A percentile compares a stretch with the other conserved stretches of the same genome.
phyloP scores from a whole-genome alignment of 2,329 filamentous ascomycete species.

The Cercospora sesami region DNA sequence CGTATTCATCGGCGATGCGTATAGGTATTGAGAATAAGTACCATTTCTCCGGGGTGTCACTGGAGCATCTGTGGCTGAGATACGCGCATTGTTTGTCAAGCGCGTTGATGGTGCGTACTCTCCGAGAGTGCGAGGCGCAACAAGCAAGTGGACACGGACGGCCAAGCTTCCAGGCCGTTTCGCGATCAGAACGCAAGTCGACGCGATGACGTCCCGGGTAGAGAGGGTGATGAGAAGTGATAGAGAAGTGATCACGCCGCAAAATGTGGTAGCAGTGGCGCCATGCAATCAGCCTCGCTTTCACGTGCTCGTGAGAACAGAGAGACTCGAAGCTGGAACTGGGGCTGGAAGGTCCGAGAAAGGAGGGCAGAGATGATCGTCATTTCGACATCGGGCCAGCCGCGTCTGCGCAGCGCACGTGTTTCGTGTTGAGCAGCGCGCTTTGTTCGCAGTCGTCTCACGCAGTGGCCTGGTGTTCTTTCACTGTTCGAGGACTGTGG shows the following conservation, averaged over 20 bases:
- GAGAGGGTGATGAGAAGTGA: not conserved
- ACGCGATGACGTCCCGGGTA: not conserved
- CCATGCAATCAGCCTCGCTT: not conserved
- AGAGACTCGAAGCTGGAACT: not conserved
- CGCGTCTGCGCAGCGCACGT: not conserved
- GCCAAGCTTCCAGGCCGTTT: not conserved
- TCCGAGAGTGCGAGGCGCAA: not conserved
- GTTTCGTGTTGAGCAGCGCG: not conserved
- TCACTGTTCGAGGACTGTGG: not conserved
- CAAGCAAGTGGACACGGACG: not conserved
- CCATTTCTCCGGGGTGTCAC: too few species aligned
- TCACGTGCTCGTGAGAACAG: not conserved
- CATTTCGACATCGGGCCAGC: not conserved
- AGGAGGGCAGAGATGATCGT: constrained; percentile 4
- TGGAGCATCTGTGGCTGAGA: too few species aligned
- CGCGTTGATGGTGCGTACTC: not conserved
- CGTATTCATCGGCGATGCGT: too few species aligned
- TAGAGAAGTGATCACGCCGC: not conserved
- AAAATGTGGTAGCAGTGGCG: not conserved
- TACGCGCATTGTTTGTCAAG: not conserved
- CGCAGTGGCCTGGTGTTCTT: not conserved
- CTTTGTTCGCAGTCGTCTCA: not conserved
- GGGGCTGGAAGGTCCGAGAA: not conserved
- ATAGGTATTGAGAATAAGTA: too few species aligned
- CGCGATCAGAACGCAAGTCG: not conserved